Evolutionary conservation across 2,329 filamentous ascomycete species (phyloP).

Genomic region (Atkinsonella texensis): DNA sequence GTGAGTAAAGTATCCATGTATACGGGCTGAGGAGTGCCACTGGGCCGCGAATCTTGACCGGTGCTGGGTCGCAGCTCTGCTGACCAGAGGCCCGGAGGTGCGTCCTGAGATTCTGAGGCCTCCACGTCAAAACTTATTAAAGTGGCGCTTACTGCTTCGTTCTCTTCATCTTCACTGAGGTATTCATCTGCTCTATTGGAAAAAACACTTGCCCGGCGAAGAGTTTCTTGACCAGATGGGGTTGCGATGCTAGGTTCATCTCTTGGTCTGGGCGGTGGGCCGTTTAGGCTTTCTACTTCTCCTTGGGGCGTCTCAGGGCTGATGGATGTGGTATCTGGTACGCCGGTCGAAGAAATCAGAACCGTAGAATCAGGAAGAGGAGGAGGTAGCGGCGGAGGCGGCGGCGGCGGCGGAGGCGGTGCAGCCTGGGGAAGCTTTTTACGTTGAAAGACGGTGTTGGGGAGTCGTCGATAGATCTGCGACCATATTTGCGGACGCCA

Average conservation of each 20-base stretch:
- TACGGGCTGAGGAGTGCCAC: constrained; percentile 16
- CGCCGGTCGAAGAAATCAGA: not conserved
- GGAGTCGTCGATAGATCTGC: constrained; percentile 27
- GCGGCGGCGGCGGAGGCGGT: constrained; percentile 10
- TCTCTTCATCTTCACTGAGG: constrained; percentile 43
- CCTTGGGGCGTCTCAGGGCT: not conserved
- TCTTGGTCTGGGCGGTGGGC: constrained; percentile 14
- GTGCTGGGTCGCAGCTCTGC: constrained; percentile 44
- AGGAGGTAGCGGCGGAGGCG: constrained; percentile 11
- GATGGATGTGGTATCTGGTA: not conserved
- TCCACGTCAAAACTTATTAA: constrained; percentile 52
- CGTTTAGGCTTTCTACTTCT: not conserved
- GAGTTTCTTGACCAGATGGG: constrained; percentile 19
- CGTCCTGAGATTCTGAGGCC: constrained; percentile 39
- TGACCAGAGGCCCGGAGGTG: constrained; percentile 42
- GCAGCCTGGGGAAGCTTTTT: constrained; percentile 12
- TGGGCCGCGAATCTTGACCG: constrained; percentile 17
- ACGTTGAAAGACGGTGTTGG: constrained; percentile 22
- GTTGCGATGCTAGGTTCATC: constrained; percentile 18
- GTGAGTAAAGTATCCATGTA: constrained; percentile 39
- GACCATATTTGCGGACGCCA: constrained; percentile 26
- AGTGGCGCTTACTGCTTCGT: constrained; percentile 41
- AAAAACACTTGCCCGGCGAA: constrained; percentile 33
- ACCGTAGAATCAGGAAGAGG: constrained; percentile 9
- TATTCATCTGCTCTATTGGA: constrained; percentile 40